Evolutionary conservation across 805 yeast genomes (phyloP).

Genomic region (Metschnikowia rubicola): DNA sequence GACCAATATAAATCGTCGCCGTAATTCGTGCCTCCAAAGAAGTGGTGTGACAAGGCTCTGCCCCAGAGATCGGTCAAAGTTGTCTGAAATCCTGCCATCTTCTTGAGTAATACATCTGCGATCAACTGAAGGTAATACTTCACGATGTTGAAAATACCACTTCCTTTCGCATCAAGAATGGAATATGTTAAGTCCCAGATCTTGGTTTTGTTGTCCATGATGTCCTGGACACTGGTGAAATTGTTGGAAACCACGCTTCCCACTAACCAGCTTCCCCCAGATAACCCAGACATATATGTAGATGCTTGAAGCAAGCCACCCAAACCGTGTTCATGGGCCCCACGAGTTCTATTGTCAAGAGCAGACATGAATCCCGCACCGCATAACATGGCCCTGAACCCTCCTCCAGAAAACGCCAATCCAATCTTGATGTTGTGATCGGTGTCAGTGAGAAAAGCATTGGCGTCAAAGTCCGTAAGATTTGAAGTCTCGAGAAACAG

Average conservation of each 20-base stretch:
- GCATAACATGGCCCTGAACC: slow-evolving; percentile 11
- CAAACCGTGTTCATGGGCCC: slow-evolving; percentile 8
- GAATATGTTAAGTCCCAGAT: slow-evolving; percentile 32
- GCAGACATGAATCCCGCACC: slow-evolving; percentile 12
- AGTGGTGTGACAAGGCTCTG: slow-evolving; percentile 35
- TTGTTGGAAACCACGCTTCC: slow-evolving; percentile 52
- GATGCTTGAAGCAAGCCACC: slow-evolving; percentile 12
- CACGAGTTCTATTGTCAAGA: slow-evolving; percentile 6
- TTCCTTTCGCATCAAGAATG: slow-evolving; percentile 35
- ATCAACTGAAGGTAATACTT: slow-evolving; percentile 22
- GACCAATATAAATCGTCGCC: slow-evolving; percentile 17
- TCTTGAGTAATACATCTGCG: slow-evolving; percentile 25
- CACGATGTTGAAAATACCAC: slow-evolving; percentile 18
- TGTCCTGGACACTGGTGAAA: slow-evolving; percentile 47
- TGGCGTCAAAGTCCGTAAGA: slow-evolving; percentile 8
- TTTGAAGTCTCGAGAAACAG: slow-evolving; percentile 5
- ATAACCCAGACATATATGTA: slow-evolving; percentile 9
- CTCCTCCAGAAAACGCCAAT: slow-evolving; percentile 12
- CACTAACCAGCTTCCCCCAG: slow-evolving; percentile 12
- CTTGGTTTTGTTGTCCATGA: slow-evolving; percentile 19
- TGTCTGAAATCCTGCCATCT: slow-evolving; percentile 30
- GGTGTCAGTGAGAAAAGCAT: not conserved
- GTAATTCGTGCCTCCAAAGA: slow-evolving; percentile 26
- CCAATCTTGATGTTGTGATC: slow-evolving; percentile 5
- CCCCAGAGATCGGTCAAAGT: slow-evolving; percentile 41